Evolutionary conservation across 306 rosid genomes (phyloP), one percentile per base, ranked within the genome.

Genomic region (Phaseolus lunatus): DNA sequence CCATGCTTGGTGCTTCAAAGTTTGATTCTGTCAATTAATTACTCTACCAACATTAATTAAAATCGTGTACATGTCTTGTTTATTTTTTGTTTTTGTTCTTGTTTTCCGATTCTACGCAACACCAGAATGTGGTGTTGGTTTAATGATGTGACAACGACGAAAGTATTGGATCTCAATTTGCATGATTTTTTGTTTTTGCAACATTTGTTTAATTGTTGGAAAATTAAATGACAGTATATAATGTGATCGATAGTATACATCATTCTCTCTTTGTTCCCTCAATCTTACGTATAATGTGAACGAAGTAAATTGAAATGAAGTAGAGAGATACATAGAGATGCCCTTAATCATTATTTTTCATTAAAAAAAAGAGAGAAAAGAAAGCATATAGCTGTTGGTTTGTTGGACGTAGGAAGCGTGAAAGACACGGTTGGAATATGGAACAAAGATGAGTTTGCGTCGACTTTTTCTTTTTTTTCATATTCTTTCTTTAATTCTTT

Each of bases 1-100:
- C n/a, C 91, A 86, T 59, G 84, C 84, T 47, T 83, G 85, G 84
- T 94, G 98, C 78, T 94, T 92, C 31, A 92, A 87, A 90, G 93
- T 80, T 86, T 90, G 83, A 73, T 82, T 41, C 15, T 43, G 48
- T 11, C 39, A 54, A 20, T 19, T 10, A 19, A 52, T 54, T 14
- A 14, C 2, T 31, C 18, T 2, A 24, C 6, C 43, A 31, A 41
- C 15, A 19, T 71, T 22, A 53, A 12, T n/a, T 22, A 5, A 37
- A 39, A 20, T 12, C 33, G 44, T 74, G 77, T 54, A 59, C 78
- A 76, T 49, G 23, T 47, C 35, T 10, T 58, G 9, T 59, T 78
- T 70, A 9, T 6, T 81, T n/a, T 65, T 2, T 41, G 7, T 70
- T 72, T 72, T 24, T 52, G 5, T 52, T 56, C 0, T 67, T 59